phyloP scores from a whole-genome alignment of 441 rosid species.

The Mallotus japonicus region DNA sequence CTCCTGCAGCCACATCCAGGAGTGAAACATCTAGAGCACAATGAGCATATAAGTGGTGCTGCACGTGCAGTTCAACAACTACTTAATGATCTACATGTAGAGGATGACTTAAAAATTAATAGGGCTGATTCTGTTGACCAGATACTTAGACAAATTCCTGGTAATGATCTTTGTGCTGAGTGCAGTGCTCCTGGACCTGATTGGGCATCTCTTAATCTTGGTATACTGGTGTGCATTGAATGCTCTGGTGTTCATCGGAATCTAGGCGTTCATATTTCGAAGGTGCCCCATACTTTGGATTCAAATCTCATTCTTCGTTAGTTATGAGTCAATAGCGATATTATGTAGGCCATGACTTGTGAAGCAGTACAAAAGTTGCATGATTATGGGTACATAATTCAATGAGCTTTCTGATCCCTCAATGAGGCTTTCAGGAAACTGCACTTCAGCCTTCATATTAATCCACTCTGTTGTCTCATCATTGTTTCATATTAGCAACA shows the following conservation, averaged over 20 bases:
- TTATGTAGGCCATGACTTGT: neutral
- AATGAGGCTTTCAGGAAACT: neutral
- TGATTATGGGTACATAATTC: neutral
- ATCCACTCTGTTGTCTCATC: too few species aligned
- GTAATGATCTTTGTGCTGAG: slow-evolving; percentile 89
- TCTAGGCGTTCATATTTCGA: slow-evolving; percentile 94
- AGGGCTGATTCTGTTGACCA: slow-evolving; percentile 44
- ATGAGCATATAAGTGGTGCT: slow-evolving; percentile 32
- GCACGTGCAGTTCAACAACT: slow-evolving; percentile 31
- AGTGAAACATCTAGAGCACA: slow-evolving; percentile 31
- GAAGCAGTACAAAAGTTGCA: neutral
- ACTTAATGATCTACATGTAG: slow-evolving; percentile 26
- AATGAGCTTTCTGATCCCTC: too few species aligned
- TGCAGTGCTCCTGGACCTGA: slow-evolving; percentile 80
- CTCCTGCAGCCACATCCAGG: slow-evolving; percentile 47
- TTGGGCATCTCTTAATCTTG: slow-evolving; percentile 97
- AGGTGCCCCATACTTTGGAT: slow-evolving; percentile 46
- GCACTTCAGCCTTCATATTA: neutral
- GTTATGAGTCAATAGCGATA: neutral
- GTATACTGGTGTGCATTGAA: slow-evolving; percentile 79
- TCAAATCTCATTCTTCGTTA: neutral
- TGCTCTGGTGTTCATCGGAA: slow-evolving; percentile 96
- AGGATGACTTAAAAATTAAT: slow-evolving; percentile 32
- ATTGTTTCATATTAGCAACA: too few species aligned
- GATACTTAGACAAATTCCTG: slow-evolving; percentile 66